Conservation (phyloP, 768 basidiomycete species). For the Psilocybe sp. region DNA sequence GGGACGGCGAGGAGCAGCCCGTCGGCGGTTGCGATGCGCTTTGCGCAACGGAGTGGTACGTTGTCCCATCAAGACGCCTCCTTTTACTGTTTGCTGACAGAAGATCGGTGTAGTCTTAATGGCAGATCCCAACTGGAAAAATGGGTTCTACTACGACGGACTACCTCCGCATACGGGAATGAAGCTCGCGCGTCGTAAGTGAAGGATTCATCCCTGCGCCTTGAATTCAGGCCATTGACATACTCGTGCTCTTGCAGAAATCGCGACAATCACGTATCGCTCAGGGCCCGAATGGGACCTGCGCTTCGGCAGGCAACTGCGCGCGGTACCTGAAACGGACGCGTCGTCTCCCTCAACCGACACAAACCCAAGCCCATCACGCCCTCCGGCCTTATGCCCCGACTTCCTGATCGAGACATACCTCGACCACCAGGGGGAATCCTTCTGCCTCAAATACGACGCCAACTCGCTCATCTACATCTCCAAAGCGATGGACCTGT, state of each 20-base stretch:
- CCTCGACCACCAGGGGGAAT: slow-evolving; percentile 94
- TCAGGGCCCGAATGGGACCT: slow-evolving; percentile 99
- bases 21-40: slow-evolving; percentile 91
- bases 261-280: slow-evolving; percentile 98
- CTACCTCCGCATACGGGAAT: slow-evolving; percentile 97
- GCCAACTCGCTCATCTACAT: slow-evolving; percentile 99
- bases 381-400: slow-evolving; percentile 81
- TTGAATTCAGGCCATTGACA: neutral
- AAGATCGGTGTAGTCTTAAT: slow-evolving; percentile 72
- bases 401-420: slow-evolving; percentile 99
- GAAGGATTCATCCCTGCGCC: neutral
- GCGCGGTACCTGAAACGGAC: slow-evolving; percentile 36
- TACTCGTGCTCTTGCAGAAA: slow-evolving; percentile 53
- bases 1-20: slow-evolving; percentile 93
- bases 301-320: slow-evolving; percentile 86
- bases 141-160: slow-evolving; percentile 94
- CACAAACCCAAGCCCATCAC: slow-evolving; percentile 22
- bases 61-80: slow-evolving; percentile 8
- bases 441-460: slow-evolving; percentile 98
- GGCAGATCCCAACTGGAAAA: slow-evolving; percentile 99
- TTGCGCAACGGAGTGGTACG: slow-evolving; percentile 93
- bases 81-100: neutral
- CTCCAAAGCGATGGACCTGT: slow-evolving; percentile 99
- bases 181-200: slow-evolving; percentile 92
- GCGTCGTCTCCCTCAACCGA: slow-evolving; percentile 9